These are phyloP conservation scores for Sclerotinia glacialis DNA, from an alignment of 2,329 filamentous ascomycete species.

Conservation along the genomic window DNA sequence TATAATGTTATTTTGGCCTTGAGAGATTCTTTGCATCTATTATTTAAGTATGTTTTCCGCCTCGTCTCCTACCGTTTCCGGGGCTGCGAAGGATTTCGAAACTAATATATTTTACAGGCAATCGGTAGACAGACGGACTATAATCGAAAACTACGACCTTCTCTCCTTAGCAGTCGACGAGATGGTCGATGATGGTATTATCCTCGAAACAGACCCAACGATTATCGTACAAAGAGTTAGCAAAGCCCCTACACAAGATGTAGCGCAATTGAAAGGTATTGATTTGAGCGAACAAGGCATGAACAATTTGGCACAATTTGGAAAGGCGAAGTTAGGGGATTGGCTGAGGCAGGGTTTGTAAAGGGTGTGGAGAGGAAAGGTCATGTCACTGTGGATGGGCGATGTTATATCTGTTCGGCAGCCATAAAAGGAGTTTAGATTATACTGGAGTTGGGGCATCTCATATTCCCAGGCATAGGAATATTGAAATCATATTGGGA, in stretches of 20 bases:
- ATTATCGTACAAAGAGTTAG: slow-evolving; percentile 91
- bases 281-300: slow-evolving; percentile 94
- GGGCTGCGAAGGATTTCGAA: background rate
- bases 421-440: slow-evolving; percentile 20
- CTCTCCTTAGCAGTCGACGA: slow-evolving; percentile 93
- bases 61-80: background rate
- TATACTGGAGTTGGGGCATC: slow-evolving; percentile 22
- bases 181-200: slow-evolving; percentile 91
- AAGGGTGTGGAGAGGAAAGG: slow-evolving; percentile 31
- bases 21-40: slow-evolving; percentile 81
- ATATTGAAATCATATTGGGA: slow-evolving; percentile 17
- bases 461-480: slow-evolving; percentile 18
- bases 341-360: slow-evolving; percentile 81
- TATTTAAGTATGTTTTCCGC: slow-evolving; percentile 71
- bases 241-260: slow-evolving; percentile 85
- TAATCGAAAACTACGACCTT: slow-evolving; percentile 98
- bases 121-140: slow-evolving; percentile 94
- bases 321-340: slow-evolving; percentile 86
- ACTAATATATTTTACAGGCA: slow-evolving; percentile 55
- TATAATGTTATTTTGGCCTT: slow-evolving; percentile 94
- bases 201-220: slow-evolving; percentile 94
- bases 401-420: slow-evolving; percentile 6
- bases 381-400: background rate
- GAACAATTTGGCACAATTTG: slow-evolving; percentile 90
- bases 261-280: slow-evolving; percentile 83